Percentiles rank a stretch among this genome's conserved stretches.
Conservation (phyloP, 2,329 filamentous ascomycete species). For the Incumbomyces delicatus region DNA sequence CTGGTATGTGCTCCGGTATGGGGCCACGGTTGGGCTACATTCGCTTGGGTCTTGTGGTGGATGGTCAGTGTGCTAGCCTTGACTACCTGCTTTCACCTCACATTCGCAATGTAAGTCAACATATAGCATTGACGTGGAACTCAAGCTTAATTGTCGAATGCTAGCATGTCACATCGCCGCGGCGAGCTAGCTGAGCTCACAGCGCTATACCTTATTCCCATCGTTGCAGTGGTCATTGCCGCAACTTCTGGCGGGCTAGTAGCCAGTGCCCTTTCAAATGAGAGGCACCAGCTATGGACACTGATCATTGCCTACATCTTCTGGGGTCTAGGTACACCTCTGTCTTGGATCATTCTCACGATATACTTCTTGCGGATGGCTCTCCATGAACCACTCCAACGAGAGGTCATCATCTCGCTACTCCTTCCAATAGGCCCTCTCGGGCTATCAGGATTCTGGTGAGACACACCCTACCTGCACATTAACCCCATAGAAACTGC, state of each 20-base stretch:
- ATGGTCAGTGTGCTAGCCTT: too few species aligned
- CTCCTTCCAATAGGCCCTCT: constrained; percentile 60
- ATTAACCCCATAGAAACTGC: too few species aligned
- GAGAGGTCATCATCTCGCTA: constrained; percentile 58
- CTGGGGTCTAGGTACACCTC: constrained; percentile 50
- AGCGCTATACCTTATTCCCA: constrained; percentile 56
- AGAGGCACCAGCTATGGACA: constrained; percentile 45
- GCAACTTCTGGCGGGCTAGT: constrained; percentile 53
- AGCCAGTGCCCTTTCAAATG: constrained; percentile 42
- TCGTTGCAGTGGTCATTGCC: constrained; percentile 58
- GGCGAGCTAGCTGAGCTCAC: constrained; percentile 35
- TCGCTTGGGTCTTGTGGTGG: constrained; percentile 47
- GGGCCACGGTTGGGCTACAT: constrained; percentile 45
- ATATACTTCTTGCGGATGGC: constrained; percentile 62
- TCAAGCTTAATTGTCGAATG: too few species aligned
- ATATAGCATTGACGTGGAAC: too few species aligned
- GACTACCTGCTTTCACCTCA: too few species aligned
- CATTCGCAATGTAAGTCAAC: too few species aligned
- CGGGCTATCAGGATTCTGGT: constrained; percentile 50
- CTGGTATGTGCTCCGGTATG: constrained; percentile 51
- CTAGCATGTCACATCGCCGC: too few species aligned
- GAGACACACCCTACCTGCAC: too few species aligned
- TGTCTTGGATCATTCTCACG: constrained; percentile 55
- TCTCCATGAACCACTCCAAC: constrained; percentile 57
- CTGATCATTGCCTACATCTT: constrained; percentile 58